Evolutionary conservation across 495 filamentous ascomycete genomes (phyloP), one percentile per base, ranked within the genome.

Genomic region (Penicillium robsamsonii): DNA sequence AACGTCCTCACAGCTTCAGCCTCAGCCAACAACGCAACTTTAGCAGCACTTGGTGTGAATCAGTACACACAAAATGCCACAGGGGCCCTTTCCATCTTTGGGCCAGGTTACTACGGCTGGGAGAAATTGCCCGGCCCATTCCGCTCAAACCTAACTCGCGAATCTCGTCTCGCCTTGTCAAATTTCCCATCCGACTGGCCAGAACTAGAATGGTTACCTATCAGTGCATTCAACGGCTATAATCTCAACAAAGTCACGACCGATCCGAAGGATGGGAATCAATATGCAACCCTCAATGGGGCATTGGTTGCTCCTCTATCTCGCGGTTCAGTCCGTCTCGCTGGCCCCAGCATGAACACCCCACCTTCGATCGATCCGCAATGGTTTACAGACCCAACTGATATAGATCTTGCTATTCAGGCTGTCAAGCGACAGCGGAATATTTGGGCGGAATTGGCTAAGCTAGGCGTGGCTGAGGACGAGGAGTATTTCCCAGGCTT

Each of bases 121-220:
- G 79, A 82, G 57, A 81, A 81, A 52, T 20, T 79, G 6, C 77
- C 79, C 20, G 20, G 59, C 29, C 40, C 56, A 13, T 57, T 59
- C 33, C 64, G 64, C 24, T 55, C 57, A 10, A 42, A 43, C 18
- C 51, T 67, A 13, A 56, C 59, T 8, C 38, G 31, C 0, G 15
- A 38, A 2, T 41, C 61, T 12, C 29, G 48, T 11, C n/a, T 24
- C 12, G 61, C 61, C 40, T 70, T 82, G 6, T 40, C 66, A 6
- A 35, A 37, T 8, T 75, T 77, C 46, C 76, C 80, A 0, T 53
- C 52, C 0, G 82, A 85, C 62, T 84, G 80, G 81, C 83, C 82
- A 0, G 82, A 86, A 49, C 49, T 84, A 9, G 80, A 84, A 24
- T 82, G 76, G 54, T 30, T 81, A 27, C 13, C 55, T 8, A 29